Evolutionary conservation across 345 rosid species (phyloP).

Genomic region (Corchorus capsularis): DNA sequence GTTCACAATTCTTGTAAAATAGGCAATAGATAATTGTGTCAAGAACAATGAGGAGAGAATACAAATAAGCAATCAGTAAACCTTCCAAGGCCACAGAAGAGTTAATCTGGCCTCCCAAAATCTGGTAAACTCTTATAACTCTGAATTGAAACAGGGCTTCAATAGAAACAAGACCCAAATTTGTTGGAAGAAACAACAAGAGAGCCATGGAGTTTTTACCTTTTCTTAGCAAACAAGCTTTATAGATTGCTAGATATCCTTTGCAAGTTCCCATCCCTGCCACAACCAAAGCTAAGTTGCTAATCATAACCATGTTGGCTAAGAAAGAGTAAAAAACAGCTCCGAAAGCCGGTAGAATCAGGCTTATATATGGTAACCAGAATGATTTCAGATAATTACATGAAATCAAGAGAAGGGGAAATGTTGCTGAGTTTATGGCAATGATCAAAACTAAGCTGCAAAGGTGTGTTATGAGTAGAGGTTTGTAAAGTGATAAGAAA

Average conservation of each 20-base stretch:
- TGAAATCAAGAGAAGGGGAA: conserved; percentile 10
- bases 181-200: conserved; percentile 32
- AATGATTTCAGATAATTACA: conserved; percentile 10
- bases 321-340: conserved; percentile 4
- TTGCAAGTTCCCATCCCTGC: conserved; percentile 23
- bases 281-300: conserved; percentile 41
- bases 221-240: conserved; percentile 30
- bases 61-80: conserved; percentile 34
- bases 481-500: conserved; percentile 13
- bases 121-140: conserved; percentile 16
- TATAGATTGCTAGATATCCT: conserved; percentile 27
- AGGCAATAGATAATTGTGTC: conserved; percentile 42
- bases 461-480: conserved; percentile 30
- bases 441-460: conserved; percentile 27
- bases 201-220: conserved; percentile 25
- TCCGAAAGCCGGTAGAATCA: background rate
- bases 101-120: conserved; percentile 7
- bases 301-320: conserved; percentile 22
- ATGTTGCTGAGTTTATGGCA: conserved; percentile 17
- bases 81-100: conserved; percentile 33
- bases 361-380: background rate
- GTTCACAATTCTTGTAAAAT: conserved; percentile 26
- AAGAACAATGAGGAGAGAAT: conserved; percentile 38
- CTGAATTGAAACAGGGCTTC: conserved; percentile 39
- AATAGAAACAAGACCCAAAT: conserved; percentile 34